A percentile compares a stretch with the other conserved stretches of the same genome.
phyloP scores from a whole-genome alignment of 208 protist genomes.

The Leishmania lainsoni region DNA sequence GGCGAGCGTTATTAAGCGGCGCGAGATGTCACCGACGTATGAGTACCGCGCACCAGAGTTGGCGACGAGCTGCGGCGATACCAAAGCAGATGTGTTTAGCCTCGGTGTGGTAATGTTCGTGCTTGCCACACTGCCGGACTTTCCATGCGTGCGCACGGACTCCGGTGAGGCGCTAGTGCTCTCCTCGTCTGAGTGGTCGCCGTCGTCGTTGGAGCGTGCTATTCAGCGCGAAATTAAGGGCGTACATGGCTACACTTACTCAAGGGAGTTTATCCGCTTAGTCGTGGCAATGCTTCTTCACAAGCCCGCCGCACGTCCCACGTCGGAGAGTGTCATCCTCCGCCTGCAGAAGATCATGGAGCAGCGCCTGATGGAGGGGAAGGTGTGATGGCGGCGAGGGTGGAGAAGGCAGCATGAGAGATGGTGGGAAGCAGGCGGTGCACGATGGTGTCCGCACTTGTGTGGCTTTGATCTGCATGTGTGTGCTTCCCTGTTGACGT shows the following conservation, averaged over 20 bases:
- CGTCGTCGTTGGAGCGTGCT: constrained; percentile 42
- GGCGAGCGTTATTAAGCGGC: constrained; percentile 44
- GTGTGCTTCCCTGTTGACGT: neutral
- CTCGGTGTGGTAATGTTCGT: constrained; percentile 83
- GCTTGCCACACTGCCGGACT: constrained; percentile 78
- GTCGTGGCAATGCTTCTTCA: constrained; percentile 73
- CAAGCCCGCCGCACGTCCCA: constrained; percentile 50
- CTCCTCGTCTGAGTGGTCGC: constrained; percentile 59
- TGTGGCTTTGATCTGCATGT: neutral
- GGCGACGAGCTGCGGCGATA: constrained; percentile 40
- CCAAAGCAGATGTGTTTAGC: constrained; percentile 88
- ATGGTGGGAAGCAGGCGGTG: neutral
- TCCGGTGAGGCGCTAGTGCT: constrained; percentile 59
- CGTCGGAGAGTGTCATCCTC: constrained; percentile 42
- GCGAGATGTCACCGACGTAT: constrained; percentile 56
- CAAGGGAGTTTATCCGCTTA: constrained; percentile 56
- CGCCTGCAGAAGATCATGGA: constrained; percentile 66
- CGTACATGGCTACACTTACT: constrained; percentile 51
- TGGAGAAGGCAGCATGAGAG: neutral
- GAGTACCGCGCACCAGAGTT: constrained; percentile 83
- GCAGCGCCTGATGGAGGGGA: constrained; percentile 33
- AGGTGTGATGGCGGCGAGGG: constrained; percentile 9
- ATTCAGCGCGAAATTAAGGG: constrained; percentile 46
- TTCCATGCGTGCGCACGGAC: constrained; percentile 51
- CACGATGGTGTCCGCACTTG: neutral